phyloP scores from a whole-genome alignment of 2,329 filamentous ascomycete genomes.

The Diaporthe citri region DNA sequence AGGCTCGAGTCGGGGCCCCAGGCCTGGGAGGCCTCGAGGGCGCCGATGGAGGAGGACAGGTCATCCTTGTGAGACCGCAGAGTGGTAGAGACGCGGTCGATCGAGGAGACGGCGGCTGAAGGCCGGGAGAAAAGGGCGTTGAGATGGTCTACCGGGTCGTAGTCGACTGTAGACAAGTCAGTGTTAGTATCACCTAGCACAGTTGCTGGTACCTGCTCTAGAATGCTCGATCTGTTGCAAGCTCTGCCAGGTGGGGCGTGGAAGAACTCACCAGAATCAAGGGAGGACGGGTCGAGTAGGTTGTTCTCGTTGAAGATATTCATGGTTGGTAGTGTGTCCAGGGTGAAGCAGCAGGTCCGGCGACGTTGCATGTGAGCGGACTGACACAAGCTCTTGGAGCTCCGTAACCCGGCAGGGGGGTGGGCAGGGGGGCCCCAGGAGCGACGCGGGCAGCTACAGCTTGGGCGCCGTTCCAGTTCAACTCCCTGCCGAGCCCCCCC shows the following conservation, averaged over 20 bases:
- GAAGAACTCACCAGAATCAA: constrained; percentile 43
- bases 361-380: constrained; percentile 39
- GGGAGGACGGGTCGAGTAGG: constrained; percentile 38
- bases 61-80: constrained; percentile 84
- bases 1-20: constrained; percentile 89
- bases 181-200: constrained; percentile 33
- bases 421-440: background rate
- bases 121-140: constrained; percentile 95
- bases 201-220: background rate
- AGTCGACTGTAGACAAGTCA: constrained; percentile 69
- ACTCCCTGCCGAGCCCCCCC: background rate
- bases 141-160: constrained; percentile 92
- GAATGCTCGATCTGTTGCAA: too few relatives aligned
- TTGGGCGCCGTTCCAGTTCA: background rate
- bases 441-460: background rate
- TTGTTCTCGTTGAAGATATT: constrained; percentile 40
- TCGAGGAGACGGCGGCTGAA: constrained; percentile 83
- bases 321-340: constrained; percentile 28
- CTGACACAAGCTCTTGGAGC: constrained; percentile 25
- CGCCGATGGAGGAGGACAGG: constrained; percentile 81
- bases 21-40: constrained; percentile 81
- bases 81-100: constrained; percentile 78
- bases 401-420: background rate
- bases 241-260: background rate
- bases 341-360: constrained; percentile 12